Conservation (phyloP, 768 basidiomycete genomes). For the Boletus rufocinnamomeus region DNA sequence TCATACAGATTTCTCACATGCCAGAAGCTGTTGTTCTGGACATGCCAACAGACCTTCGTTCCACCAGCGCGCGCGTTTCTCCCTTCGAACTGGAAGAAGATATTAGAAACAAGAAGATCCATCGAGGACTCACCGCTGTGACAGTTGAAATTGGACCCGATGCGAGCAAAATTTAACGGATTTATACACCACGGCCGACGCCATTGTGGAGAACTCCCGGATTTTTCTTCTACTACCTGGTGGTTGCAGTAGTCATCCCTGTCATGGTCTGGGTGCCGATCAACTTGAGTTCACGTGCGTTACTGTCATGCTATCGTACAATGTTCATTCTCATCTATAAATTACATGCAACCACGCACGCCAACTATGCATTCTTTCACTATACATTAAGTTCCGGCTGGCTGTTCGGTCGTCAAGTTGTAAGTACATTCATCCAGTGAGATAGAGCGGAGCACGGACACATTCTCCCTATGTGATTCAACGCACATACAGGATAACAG, state of each 20-base stretch:
- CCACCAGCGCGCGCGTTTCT: constrained; percentile 3
- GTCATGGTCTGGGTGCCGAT: constrained; percentile 78
- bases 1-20: constrained; percentile 22
- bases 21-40: constrained; percentile 31
- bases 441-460: background rate
- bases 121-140: constrained; percentile 43
- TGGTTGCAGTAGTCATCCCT: constrained; percentile 62
- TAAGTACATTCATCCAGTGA: constrained; percentile 41
- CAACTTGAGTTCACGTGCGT: constrained; percentile 72
- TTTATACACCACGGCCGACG: constrained; percentile 34
- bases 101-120: background rate
- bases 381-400: constrained; percentile 69
- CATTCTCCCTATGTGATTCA: background rate
- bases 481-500: constrained; percentile 75
- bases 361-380: constrained; percentile 68
- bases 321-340: constrained; percentile 2
- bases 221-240: constrained; percentile 73
- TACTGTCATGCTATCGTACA: constrained; percentile 1
- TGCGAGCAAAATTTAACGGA: constrained; percentile 32
- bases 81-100: constrained; percentile 22
- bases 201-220: constrained; percentile 80
- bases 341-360: constrained; percentile 58
- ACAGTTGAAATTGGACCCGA: constrained; percentile 61
- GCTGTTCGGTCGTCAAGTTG: constrained; percentile 78
- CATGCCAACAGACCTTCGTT: constrained; percentile 40